A percentile compares a stretch with the other conserved stretches of the same genome.
Conservation (phyloP, 169 alveolate genomes). For the Eimeria acervulina region DNA sequence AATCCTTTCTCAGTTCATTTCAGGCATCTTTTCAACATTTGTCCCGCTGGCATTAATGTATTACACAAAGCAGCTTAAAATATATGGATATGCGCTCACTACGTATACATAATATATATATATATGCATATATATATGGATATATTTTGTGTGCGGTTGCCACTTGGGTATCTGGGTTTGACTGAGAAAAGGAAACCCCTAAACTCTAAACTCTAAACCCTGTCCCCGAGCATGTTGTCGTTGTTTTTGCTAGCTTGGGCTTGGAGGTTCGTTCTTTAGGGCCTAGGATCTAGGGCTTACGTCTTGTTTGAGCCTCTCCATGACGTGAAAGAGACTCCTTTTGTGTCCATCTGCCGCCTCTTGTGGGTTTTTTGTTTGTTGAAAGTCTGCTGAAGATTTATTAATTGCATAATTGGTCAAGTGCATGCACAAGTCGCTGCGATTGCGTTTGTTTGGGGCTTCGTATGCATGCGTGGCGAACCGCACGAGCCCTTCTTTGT, state of each 20-base stretch:
- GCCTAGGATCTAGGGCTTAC: slow-evolving; percentile 52
- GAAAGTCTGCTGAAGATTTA: slow-evolving; percentile 90
- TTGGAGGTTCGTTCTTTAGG: no score
- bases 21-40: no score
- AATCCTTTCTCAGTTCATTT: no score
- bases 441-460: slow-evolving; percentile 89
- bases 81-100: no score
- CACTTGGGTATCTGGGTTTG: no score
- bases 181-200: no score
- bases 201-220: neutral
- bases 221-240: neutral
- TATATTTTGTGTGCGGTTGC: no score
- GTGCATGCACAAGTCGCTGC: slow-evolving; percentile 91
- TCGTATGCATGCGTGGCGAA: slow-evolving; percentile 93
- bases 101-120: no score
- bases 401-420: slow-evolving; percentile 95
- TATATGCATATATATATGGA: no score
- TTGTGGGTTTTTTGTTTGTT: slow-evolving; percentile 87
- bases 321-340: slow-evolving; percentile 89
- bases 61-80: no score
- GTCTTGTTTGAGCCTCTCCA: slow-evolving; percentile 85
- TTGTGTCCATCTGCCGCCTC: slow-evolving; percentile 91
- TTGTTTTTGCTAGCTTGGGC: neutral
- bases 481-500: slow-evolving; percentile 94
- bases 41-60: no score